Conservation (phyloP, 805 yeast genomes). For the Monosporozyma siamensis region DNA sequence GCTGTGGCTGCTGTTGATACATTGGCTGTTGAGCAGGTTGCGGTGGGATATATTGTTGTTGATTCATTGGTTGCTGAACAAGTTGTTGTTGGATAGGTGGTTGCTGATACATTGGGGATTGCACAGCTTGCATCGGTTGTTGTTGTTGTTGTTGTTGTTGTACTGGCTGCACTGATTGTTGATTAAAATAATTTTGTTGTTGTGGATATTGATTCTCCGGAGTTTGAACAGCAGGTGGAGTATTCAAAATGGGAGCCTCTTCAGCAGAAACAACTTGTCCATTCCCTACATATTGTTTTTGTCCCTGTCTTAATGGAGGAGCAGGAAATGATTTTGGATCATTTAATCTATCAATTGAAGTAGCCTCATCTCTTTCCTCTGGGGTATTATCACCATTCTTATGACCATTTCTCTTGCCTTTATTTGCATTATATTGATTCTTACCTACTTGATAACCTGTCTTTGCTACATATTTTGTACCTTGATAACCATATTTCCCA, state of each 20-base stretch:
- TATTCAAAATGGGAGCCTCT: neutral
- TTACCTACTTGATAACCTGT: conserved; percentile 35
- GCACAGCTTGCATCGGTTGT: neutral
- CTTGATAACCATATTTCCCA: conserved; percentile 32
- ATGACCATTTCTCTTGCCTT: conserved; percentile 11
- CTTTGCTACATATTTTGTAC: conserved; percentile 34
- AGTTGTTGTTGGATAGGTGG: conserved; percentile 6
- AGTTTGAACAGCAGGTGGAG: conserved; percentile 1
- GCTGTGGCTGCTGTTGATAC: conserved; percentile 10
- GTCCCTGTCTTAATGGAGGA: conserved; percentile 34
- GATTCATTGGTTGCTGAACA: conserved; percentile 3
- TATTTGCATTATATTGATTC: conserved; percentile 22
- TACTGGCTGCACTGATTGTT: conserved; percentile 2
- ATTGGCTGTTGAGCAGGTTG: conserved; percentile 1
- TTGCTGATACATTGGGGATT: neutral
- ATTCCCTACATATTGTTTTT: conserved; percentile 25
- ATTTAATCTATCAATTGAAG: conserved; percentile 6
- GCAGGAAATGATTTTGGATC: conserved; percentile 28
- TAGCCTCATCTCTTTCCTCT: conserved; percentile 9
- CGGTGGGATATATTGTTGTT: conserved; percentile 5
- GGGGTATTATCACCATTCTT: conserved; percentile 6
- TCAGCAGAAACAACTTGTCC: conserved; percentile 9
- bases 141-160: conserved; percentile 9
- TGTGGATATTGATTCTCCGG: conserved; percentile 4
- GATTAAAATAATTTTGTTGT: conserved; percentile 2